phyloP scores from a whole-genome alignment of 2,329 filamentous ascomycete genomes.

The Phialophora expanda region DNA sequence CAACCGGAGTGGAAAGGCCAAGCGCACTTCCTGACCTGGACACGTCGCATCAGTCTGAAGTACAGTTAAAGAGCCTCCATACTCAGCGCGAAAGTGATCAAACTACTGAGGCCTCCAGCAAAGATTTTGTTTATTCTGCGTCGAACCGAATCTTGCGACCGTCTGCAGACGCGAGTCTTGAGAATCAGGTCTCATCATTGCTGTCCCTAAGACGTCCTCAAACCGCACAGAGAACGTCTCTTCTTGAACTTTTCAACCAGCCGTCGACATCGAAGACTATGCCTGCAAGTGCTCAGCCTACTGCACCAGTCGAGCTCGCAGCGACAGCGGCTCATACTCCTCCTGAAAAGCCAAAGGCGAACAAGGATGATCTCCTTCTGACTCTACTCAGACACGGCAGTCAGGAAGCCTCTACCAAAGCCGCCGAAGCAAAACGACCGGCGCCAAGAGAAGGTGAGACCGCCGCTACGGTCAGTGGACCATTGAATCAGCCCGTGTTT shows the following conservation, averaged over 20 bases:
- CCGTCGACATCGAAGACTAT: constrained; percentile 34
- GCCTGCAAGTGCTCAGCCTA: neutral
- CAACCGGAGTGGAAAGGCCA: constrained; percentile 3
- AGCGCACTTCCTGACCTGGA: constrained; percentile 41
- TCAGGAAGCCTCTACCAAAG: constrained; percentile 27
- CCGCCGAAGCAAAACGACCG: constrained; percentile 29
- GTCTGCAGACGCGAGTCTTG: constrained; percentile 3
- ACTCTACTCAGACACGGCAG: constrained; percentile 28
- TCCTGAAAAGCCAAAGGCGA: constrained; percentile 19
- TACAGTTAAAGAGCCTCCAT: constrained; percentile 33
- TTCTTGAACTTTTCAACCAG: constrained; percentile 33
- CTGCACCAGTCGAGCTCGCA: constrained; percentile 51
- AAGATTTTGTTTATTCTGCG: constrained; percentile 22
- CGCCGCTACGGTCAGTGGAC: constrained; percentile 49
- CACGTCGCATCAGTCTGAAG: neutral
- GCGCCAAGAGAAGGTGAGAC: constrained; percentile 39
- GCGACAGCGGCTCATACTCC: constrained; percentile 48
- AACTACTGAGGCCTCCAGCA: constrained; percentile 6
- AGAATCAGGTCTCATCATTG: constrained; percentile 9
- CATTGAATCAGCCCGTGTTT: constrained; percentile 49
- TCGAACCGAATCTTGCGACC: neutral
- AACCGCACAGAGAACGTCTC: constrained; percentile 22
- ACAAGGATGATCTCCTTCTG: constrained; percentile 30
- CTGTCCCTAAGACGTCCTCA: constrained; percentile 11
- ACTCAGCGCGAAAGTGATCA: neutral